Base-by-base conservation (phyloP, 257 asterid genomes). In the Solanum neorickii region DNA sequence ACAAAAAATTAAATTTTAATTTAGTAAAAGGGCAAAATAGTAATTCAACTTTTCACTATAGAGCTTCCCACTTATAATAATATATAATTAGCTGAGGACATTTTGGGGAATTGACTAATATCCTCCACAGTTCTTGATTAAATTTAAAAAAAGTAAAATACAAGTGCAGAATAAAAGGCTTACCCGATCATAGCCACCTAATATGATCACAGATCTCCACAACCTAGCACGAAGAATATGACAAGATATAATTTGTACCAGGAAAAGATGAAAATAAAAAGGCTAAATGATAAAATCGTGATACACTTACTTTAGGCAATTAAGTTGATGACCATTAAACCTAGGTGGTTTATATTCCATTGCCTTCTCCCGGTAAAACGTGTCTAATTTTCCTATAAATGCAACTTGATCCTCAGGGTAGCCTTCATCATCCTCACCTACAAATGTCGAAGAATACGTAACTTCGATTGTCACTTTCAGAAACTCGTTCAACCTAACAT, bases 171-270 rank as follows among this genome's bases (percentile, higher is more conserved):
- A 33, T 16, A 72, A 18, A 33, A 87, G 60, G 49, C 90, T 77
- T 96, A 95, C 99, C 98, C 91, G 91, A 90, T 95, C 98, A 91
- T 95, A 94, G 93, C 99, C 98, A 66, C 98, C 98, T 93, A 96
- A 87, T 91, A 89, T 93, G 74, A 95, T 90, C 69, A 94, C 95
- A 66, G 98, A 90, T 89, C 93, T 95, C 98, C 98, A 96, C 83
- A 96, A 92, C 95, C 99, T 95, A 91, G 83, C 83, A 88, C 77
- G 44, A 87, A 87, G 27, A 72, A 72, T 27, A 33, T 18, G 46
- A 72, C 5, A 72, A 18, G 14, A 72, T 72, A 44, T 33, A 72
- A 70, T 33, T 9, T 33, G 14, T 72, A 72, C 78, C 78, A 33
- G 4, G 46, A 33, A 72, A 72, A 18, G 46, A 33, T 15, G 25